Evolutionary conservation across 371 early-diverging fungal genomes (phyloP).

Genomic region (Rhizopus delemar): DNA sequence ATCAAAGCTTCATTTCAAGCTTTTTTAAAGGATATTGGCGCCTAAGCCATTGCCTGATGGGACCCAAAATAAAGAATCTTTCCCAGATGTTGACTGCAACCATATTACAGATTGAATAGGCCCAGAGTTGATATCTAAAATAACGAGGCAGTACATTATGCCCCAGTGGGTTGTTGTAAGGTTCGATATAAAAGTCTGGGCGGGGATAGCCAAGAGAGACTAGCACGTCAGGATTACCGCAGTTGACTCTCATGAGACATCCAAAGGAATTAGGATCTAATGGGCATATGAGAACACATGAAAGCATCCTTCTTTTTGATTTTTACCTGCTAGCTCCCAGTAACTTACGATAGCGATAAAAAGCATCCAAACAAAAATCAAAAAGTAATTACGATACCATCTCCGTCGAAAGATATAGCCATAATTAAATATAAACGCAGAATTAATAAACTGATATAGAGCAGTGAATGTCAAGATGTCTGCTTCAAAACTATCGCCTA

Average conservation of each 20-base stretch:
- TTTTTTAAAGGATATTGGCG: constrained; percentile 21
- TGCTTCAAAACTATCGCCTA: constrained; percentile 80
- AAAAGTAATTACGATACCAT: constrained; percentile 64
- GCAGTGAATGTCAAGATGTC: constrained; percentile 56
- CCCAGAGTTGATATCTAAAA: constrained; percentile 62
- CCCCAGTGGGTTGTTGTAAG: constrained; percentile 62
- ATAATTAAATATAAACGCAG: constrained; percentile 67
- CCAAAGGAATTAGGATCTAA: constrained; percentile 69
- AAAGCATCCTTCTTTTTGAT: not conserved
- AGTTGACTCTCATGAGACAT: constrained; percentile 73
- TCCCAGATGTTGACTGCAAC: constrained; percentile 35
- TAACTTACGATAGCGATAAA: constrained; percentile 61
- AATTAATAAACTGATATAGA: constrained; percentile 63
- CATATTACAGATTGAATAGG: constrained; percentile 43
- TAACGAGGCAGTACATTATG: constrained; percentile 72
- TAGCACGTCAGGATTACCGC: constrained; percentile 61
- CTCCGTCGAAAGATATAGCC: constrained; percentile 61
- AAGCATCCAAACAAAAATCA: constrained; percentile 55
- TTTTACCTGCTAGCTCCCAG: constrained; percentile 60
- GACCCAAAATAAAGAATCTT: constrained; percentile 39
- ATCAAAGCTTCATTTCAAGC: constrained; percentile 17
- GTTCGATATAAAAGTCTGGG: constrained; percentile 55
- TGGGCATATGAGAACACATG: not conserved
- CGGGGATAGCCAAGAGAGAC: constrained; percentile 50
- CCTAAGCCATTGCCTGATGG: constrained; percentile 29